Base-by-base conservation (phyloP, 305 asterid species). In the Fraxinus baroniana region DNA sequence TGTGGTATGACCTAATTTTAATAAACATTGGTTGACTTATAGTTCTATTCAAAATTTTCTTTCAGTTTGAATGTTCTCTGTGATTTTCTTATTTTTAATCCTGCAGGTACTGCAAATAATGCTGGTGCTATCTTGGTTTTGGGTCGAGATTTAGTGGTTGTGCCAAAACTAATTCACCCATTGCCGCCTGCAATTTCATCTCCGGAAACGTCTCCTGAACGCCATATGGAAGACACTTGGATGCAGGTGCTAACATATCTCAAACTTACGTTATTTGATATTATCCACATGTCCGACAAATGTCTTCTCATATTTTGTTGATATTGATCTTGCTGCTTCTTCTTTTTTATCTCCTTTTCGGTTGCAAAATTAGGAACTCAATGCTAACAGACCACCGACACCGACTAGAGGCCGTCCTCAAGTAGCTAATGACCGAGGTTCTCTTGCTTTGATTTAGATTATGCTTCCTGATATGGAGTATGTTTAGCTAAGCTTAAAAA, bases 341-440 rank as follows among this genome's bases (percentile, higher is more conserved):
- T 74, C n/a, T 55, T 17, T 62, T 37, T 8, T 37, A 4, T 72
- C 62, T 75, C 76, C 49, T 80, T 79, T 80, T 73, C 70, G 81
- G 73, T 83, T 46, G 20, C 30, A 26, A 55, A 49, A 17, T 68
- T 81, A 95, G 99, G 99, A 96, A 86, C 95, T 96, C 78, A 96
- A 96, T 88, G 99, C 98, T 79, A 96, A 96, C 84, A 91, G 99
- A 30, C 99, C 98, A 26, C 93, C 99, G 36, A 94, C 99, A 17
- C 99, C 99, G 7, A 96, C 99, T 75, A 90, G 98, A 89, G 98
- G 99, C 36, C 98, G 98, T 74, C 98, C 98, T 78, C 98, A 93
- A 91, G 98, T 85, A 77, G 83, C 95, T 70, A 93, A 87, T 60
- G 99, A 96, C 83, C 94, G 96, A 90, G 98, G 99, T 87, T 91